These are phyloP conservation scores for Staphylotrichum longicolle DNA, from an alignment of 495 filamentous ascomycete genomes.

Conservation along the genomic window DNA sequence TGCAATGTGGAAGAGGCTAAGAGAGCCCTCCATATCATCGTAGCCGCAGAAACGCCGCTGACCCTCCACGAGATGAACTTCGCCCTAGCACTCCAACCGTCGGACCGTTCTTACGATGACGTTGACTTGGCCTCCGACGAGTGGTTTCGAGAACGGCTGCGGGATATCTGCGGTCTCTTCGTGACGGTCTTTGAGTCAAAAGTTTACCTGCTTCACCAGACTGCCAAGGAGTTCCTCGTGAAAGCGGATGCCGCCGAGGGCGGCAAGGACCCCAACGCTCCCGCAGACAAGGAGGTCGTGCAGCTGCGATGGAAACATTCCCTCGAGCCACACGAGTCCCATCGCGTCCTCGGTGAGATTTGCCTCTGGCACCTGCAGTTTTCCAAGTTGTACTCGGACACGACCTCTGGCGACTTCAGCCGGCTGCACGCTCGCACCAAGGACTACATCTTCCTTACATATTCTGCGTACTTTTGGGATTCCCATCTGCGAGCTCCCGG, in stretches of 20 bases:
- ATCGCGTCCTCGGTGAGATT: constrained; percentile 3
- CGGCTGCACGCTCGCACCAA: no score
- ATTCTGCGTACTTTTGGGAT: constrained; percentile 2
- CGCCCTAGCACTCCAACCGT: neutral
- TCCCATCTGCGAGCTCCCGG: neutral
- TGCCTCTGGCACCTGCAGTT: constrained; percentile 13
- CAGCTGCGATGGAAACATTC: constrained; percentile 6
- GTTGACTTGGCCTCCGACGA: neutral
- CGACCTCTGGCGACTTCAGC: no score
- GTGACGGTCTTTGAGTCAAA: constrained; percentile 9
- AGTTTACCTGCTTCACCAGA: constrained; percentile 17
- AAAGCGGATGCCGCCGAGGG: neutral
- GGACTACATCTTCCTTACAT: constrained; percentile 1
- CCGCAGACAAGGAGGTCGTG: no score
- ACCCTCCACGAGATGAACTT: no score
- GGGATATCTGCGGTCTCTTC: constrained; percentile 13
- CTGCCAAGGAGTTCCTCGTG: constrained; percentile 9
- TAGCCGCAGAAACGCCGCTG: no score
- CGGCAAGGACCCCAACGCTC: no score
- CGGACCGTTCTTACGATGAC: neutral
- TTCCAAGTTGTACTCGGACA: neutral
- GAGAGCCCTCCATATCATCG: no score
- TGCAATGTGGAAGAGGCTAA: no score
- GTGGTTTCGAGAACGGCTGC: neutral
- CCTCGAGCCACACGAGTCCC: neutral